Evolutionary conservation across 495 filamentous ascomycete species (phyloP).

Genomic region (Neurospora discreta): DNA sequence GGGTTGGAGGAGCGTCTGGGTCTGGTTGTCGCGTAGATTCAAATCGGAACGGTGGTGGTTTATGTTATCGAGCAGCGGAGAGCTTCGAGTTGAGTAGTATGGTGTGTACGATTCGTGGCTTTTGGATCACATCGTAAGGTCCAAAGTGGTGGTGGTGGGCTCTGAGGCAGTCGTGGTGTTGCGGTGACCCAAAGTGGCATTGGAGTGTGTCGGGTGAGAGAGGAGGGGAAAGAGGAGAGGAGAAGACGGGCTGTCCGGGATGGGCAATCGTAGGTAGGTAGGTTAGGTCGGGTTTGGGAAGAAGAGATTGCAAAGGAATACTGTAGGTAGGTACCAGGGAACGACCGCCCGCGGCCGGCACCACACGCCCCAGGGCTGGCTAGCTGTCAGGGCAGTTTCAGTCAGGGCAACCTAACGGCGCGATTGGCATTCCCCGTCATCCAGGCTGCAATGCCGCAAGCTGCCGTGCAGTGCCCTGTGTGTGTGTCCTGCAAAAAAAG

Average conservation of each 20-base stretch:
- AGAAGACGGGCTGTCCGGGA: neutral
- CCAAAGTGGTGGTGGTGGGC: neutral
- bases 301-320: neutral
- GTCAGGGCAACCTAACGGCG: neutral
- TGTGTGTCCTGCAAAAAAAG: neutral
- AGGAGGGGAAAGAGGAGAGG: neutral
- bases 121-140: neutral
- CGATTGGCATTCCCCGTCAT: neutral
- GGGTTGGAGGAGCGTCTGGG: neutral
- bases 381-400: neutral
- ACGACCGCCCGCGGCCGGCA: neutral
- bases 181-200: neutral
- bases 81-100: neutral
- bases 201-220: neutral
- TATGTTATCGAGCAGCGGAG: neutral
- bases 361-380: neutral
- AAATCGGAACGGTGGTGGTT: neutral
- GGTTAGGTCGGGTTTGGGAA: neutral
- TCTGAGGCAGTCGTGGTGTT: neutral
- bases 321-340: too few relatives aligned
- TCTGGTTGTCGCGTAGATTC: neutral
- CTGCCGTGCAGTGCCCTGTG: neutral
- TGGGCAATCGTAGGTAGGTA: neutral
- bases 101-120: neutral
- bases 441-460: neutral